Percentiles rank a stretch among this genome's conserved stretches.
Conservation (phyloP, 345 rosid species). For the Populus deltoides region DNA sequence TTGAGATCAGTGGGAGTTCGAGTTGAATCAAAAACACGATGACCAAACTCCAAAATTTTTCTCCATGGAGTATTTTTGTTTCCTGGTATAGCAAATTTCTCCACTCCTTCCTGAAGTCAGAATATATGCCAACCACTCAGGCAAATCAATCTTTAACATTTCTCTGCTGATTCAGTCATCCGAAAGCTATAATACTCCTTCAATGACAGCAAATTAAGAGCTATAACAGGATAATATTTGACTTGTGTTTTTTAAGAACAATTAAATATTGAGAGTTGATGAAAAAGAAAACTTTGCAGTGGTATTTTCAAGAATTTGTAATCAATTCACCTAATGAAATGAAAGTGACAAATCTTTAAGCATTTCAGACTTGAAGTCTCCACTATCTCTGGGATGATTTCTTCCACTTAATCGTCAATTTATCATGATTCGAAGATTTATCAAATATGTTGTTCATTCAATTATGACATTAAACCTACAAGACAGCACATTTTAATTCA, state of each 20-base stretch:
- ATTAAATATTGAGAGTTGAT: background rate
- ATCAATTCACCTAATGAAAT: background rate
- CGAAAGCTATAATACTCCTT: background rate
- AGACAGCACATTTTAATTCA: too few relatives aligned
- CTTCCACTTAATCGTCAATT: too few relatives aligned
- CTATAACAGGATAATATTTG: background rate
- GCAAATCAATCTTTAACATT: background rate
- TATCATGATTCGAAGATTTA: too few relatives aligned
- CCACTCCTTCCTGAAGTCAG: slow-evolving; percentile 58
- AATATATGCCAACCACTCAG: background rate
- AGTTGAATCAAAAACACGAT: slow-evolving; percentile 45
- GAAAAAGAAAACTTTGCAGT: background rate
- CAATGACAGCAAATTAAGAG: background rate
- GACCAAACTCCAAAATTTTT: slow-evolving; percentile 71
- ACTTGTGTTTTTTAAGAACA: background rate
- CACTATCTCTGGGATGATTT: too few relatives aligned
- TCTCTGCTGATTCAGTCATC: background rate
- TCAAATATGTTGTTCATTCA: too few relatives aligned
- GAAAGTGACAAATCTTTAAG: background rate
- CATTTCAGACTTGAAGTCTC: too few relatives aligned
- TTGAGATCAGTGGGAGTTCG: slow-evolving; percentile 71
- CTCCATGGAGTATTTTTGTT: slow-evolving; percentile 78
- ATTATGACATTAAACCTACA: too few relatives aligned
- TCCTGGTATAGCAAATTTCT: slow-evolving; percentile 30
- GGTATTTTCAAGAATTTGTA: background rate